Evolutionary conservation across 768 basidiomycete species (phyloP).

Genomic region (Amanita muscaria): DNA sequence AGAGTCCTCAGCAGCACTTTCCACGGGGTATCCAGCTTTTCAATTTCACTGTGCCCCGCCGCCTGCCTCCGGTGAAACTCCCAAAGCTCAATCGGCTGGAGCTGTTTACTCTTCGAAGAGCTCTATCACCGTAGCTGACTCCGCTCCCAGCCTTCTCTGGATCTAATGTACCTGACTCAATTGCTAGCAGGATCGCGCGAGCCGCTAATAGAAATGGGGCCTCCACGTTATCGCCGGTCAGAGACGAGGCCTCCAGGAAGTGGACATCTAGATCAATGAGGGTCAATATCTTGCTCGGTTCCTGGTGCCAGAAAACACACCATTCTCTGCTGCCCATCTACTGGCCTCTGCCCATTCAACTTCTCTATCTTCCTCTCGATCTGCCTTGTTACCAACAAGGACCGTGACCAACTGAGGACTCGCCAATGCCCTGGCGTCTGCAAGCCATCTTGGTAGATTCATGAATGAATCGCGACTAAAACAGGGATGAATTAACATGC

Average conservation of each 20-base stretch:
- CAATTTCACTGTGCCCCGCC: conserved; percentile 51
- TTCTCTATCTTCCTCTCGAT: conserved; percentile 89
- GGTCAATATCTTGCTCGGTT: conserved; percentile 5
- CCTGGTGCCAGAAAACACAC: conserved; percentile 30
- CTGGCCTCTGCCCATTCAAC: conserved; percentile 95
- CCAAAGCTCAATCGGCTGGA: conserved; percentile 86
- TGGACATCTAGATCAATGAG: conserved; percentile 59
- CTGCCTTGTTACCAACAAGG: conserved; percentile 92
- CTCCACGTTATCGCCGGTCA: conserved; percentile 89
- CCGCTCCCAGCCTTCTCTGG: conserved; percentile 94
- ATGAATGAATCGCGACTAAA: conserved; percentile 78
- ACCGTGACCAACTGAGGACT: conserved; percentile 87
- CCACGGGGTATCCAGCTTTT: conserved; percentile 56
- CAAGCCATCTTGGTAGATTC: conserved; percentile 82
- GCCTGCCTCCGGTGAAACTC: conserved; percentile 62
- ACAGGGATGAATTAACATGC: conserved; percentile 13
- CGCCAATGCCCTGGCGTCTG: conserved; percentile 87
- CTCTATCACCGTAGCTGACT: conserved; percentile 93
- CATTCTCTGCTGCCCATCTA: conserved; percentile 92
- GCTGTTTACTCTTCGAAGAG: conserved; percentile 82
- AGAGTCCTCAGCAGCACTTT: conserved; percentile 50
- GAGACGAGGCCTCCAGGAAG: conserved; percentile 88
- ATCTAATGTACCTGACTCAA: conserved; percentile 85
- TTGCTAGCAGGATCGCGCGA: conserved; percentile 79
- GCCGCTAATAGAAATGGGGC: conserved; percentile 87